These are phyloP conservation scores for Tricholoma bakamatsutake DNA, from an alignment of 768 basidiomycete species.

Conservation along the genomic window DNA sequence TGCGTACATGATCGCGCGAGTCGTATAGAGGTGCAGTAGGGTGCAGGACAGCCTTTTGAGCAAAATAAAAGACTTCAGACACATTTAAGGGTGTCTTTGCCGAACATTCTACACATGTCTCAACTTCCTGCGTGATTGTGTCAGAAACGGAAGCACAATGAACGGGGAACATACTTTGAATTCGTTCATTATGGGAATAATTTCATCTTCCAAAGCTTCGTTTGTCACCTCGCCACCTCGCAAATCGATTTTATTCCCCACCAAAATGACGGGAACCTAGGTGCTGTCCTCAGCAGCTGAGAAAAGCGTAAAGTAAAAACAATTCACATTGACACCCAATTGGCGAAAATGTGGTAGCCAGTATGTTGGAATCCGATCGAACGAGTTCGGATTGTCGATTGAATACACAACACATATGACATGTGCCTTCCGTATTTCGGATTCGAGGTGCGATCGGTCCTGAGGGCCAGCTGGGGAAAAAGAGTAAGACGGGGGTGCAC, in stretches of 20 bases:
- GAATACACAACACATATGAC: conserved; percentile 98
- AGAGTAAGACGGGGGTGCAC: conserved; percentile 5
- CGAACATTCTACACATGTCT: conserved; percentile 97
- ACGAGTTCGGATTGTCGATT: conserved; percentile 93
- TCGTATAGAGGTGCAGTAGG: conserved; percentile 97
- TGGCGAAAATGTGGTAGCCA: conserved; percentile 96
- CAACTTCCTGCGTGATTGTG: conserved; percentile 73
- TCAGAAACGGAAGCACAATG: conserved; percentile 6
- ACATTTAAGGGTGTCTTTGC: conserved; percentile 87
- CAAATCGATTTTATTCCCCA: conserved; percentile 98
- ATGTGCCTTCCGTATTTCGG: conserved; percentile 95
- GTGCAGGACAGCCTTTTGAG: conserved; percentile 95
- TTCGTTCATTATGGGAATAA: conserved; percentile 95
- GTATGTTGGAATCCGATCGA: conserved; percentile 96
- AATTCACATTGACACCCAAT: conserved; percentile 86
- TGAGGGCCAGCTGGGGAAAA: conserved; percentile 57
- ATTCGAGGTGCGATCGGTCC: conserved; percentile 84
- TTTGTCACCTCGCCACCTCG: conserved; percentile 92
- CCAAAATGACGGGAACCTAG: conserved; percentile 92
- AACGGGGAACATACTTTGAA: conserved; percentile 67
- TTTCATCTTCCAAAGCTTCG: conserved; percentile 90
- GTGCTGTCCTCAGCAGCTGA: conserved; percentile 9
- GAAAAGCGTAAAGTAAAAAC: not conserved
- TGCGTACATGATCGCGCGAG: conserved; percentile 83
- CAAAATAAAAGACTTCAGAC: conserved; percentile 97